Evolutionary conservation across 1,284 basidiomycete species (phyloP), one percentile per base, ranked within the genome.

Genomic region (Ceratobasidium sp.): DNA sequence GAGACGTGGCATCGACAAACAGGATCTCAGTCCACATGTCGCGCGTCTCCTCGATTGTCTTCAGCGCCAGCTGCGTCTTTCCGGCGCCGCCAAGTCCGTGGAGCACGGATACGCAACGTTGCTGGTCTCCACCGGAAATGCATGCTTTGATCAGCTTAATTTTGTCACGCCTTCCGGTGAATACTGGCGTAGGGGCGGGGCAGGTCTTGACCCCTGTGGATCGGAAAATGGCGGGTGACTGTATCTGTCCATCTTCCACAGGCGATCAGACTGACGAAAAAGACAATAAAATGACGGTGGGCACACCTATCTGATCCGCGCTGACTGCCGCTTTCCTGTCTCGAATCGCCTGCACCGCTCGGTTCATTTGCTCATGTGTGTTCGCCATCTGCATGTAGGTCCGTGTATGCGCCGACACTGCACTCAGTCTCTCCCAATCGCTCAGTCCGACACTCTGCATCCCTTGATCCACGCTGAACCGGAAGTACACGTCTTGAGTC

Each of bases 1-100:
- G 22, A 34, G 74, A 62, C 6, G 43, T 69, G 2, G 53, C 74
- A 29, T 75, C 74, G 6, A 69, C 56, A 34, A 61, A 71, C 14
- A 75, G 5, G 7, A 75, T 49, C 16, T 71, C 41, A 5, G 63
- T 8, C 64, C 64, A 66, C 22, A 29, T 29, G 29, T 53, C 31
- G 8, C 9, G 14, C 7, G 64, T 53, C 19, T 24, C 11, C 31
- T 53, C 41, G 13, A 66, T 19, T 9, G 48, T 22, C 48, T 34
- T 34, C 34, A 34, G 34, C 34, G 34, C 34, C 34, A 34, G 34
- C 34, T 34, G 34, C 34, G 34, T 66, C 48, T 66, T 66, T 31
- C 49, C 46, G 24, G 14, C 22, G 19, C 49, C 64, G 19, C 48
- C 64, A 22, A 66, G 64, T 34, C 63, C 63, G 49, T 48, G 29